Conservation (phyloP, 2,329 filamentous ascomycete species). For the Fusarium torulosum region DNA sequence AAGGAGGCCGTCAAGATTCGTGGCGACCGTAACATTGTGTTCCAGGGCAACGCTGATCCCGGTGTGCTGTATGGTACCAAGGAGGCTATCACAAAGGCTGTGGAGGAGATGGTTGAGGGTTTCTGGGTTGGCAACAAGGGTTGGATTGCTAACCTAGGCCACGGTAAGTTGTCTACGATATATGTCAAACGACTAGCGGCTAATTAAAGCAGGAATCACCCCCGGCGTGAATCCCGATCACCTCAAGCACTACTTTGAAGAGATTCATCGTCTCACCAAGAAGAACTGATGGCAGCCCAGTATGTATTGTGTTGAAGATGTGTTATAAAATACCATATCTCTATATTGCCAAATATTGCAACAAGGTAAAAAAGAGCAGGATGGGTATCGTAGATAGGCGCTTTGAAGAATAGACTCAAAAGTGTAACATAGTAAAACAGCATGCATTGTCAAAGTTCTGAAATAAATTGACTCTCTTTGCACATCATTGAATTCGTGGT, state of each 20-base stretch:
- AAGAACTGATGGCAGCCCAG: slow-evolving; percentile 47
- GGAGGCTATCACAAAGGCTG: slow-evolving; percentile 82
- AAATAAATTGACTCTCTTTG: slow-evolving; percentile 10
- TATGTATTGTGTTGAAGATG: neutral
- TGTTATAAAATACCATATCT: slow-evolving; percentile 13
- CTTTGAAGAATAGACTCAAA: slow-evolving; percentile 24
- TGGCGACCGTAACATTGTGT: slow-evolving; percentile 77
- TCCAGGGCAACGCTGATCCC: slow-evolving; percentile 97
- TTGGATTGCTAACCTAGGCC: slow-evolving; percentile 97
- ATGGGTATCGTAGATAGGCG: slow-evolving; percentile 9
- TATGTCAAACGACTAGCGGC: slow-evolving; percentile 3
- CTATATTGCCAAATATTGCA: neutral
- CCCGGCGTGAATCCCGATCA: slow-evolving; percentile 95
- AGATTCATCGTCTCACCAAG: slow-evolving; percentile 81
- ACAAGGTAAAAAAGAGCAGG: neutral
- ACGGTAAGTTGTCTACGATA: slow-evolving; percentile 71
- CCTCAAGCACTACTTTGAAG: slow-evolving; percentile 92
- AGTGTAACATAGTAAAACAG: slow-evolving; percentile 42
- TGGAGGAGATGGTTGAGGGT: slow-evolving; percentile 87
- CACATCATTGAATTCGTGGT: slow-evolving; percentile 30
- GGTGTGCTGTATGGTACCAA: slow-evolving; percentile 90
- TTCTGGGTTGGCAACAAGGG: slow-evolving; percentile 85
- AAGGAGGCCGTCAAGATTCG: slow-evolving; percentile 85
- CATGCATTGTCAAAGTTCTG: slow-evolving; percentile 24
- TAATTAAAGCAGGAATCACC: slow-evolving; percentile 77